Evolutionary conservation across 345 rosid species (phyloP), one percentile per base, ranked within the genome.

Genomic region (Salix koriyanagi): DNA sequence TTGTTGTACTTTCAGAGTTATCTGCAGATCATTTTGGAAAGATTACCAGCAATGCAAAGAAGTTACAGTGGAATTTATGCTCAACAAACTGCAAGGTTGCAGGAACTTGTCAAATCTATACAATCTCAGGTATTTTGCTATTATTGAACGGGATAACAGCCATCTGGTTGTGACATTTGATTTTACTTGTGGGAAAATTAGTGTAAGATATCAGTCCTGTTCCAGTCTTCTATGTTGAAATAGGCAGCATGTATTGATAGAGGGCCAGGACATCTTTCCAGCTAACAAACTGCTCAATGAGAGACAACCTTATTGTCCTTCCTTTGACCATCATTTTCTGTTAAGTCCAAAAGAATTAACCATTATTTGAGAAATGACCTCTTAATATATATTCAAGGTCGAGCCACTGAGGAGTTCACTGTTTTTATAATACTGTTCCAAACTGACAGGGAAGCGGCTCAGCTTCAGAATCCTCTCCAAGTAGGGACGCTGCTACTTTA

Each of bases 21-120:
- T 82, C 91, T 96, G 70, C 93, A 94, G 88, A 96, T 96, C 83
- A 84, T 94, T 79, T 76, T 92, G 90, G 98, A 94, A 84, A 86
- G 89, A 71, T 78, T 92, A 71, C 97, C 97, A 7, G 84, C 91
- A 61, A 74, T 77, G 30, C 97, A 89, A 82, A 87, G 91, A 83
- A 94, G 86, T 80, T 91, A 91, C 70, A 86, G 82, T 64, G 98
- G 97, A 58, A 89, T 94, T 73, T 97, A 88, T 76, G 67, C 87
- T 44, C 96, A 84, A 42, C 97, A 96, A 85, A 94, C 97, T 71
- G 90, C 91, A 46, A 90, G 89, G 80, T 79, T 96, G 87, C 99
- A 88, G 86, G 98, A 94, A 79, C 94, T 96, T 54, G 95, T 92
- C 76, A 96, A 94, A 64, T 88, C 80, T 74, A 94, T 94, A 83